Evolutionary conservation across 106 monocot species (phyloP), one percentile per base, ranked within the genome.

Genomic region (Platanthera zijinensis): DNA sequence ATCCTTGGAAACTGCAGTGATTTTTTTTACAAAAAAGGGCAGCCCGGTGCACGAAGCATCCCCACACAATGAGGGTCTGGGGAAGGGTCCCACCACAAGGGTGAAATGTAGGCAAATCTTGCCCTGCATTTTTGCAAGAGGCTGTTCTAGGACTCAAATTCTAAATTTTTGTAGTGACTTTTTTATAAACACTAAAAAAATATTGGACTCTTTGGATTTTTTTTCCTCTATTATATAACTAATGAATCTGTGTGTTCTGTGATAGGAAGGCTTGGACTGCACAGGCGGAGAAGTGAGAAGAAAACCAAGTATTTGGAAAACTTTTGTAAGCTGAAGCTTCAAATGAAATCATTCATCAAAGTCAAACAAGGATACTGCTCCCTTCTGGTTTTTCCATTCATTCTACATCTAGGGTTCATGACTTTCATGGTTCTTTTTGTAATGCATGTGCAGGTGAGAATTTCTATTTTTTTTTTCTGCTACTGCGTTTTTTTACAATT

Each of bases 401-500:
- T 97, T 85, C 78, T 91, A 69, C 97, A 97, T 78, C 82, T 97
- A 57, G 82, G 74, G 6, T 91, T 97, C 80, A 81, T 97, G 87
- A 84, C 89, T 28, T 83, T 79, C 50, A 92, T 84, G 0, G 86
- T 92, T 21, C 85, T 89, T 49, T 92, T 99, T 74, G 78, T 99
- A 49, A 99, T 99, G 94, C 91, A 99, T 72, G 97, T 94, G 12
- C 96, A 97, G 93, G 96, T 94, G 19, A 78, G 84, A 50, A 30
- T 5, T 75, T 77, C 17, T 74, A 32, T 21, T 32, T 69, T 48
- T 17, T 17, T 25, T 32, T 3, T 68, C 13, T 45, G 10, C 12
- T 4, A 39, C 0, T 48, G 46, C 11, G 0, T 39, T 66, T 66
- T 11, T 32, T 66, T 11, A 32, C 66, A 66, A 10, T 66, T 66